Evolutionary conservation across 257 asterid species (phyloP).

Genomic region (Solanum lycopersicoides): DNA sequence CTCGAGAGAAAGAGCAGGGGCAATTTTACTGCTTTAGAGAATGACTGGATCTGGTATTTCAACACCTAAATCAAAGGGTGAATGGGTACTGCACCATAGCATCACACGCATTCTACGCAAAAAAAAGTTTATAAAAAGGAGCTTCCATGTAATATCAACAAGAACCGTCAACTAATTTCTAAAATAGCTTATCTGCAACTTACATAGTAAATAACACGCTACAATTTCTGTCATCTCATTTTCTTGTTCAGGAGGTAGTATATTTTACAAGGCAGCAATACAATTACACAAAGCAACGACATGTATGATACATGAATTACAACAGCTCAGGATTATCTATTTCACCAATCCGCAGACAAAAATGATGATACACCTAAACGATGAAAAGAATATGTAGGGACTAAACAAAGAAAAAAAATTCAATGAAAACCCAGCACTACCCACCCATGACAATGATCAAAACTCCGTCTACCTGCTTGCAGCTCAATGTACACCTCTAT

Average conservation of each 20-base stretch:
- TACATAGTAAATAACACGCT: not conserved
- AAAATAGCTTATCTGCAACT: not conserved
- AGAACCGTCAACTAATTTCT: not conserved
- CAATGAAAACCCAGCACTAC: conserved; percentile 15
- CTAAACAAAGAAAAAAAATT: conserved; percentile 10
- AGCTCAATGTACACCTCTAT: conserved; percentile 36
- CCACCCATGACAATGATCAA: conserved; percentile 10
- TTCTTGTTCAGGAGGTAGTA: conserved; percentile 14
- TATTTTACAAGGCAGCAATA: conserved; percentile 16
- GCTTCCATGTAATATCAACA: not conserved
- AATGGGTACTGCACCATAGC: not conserved
- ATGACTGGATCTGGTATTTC: not conserved
- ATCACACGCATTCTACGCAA: not conserved
- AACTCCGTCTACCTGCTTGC: conserved; percentile 22
- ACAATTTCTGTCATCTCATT: not conserved
- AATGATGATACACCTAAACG: conserved; percentile 35
- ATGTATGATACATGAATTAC: conserved; percentile 34
- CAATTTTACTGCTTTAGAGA: not conserved
- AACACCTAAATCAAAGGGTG: no score
- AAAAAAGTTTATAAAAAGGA: not conserved
- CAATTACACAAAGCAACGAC: conserved; percentile 29
- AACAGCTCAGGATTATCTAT: conserved; percentile 11
- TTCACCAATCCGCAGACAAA: conserved; percentile 26
- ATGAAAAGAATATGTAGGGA: conserved; percentile 1
- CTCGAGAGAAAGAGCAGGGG: not conserved